Base-by-base conservation (phyloP, 257 asterid species). In the Fraxinus cuspidata region DNA sequence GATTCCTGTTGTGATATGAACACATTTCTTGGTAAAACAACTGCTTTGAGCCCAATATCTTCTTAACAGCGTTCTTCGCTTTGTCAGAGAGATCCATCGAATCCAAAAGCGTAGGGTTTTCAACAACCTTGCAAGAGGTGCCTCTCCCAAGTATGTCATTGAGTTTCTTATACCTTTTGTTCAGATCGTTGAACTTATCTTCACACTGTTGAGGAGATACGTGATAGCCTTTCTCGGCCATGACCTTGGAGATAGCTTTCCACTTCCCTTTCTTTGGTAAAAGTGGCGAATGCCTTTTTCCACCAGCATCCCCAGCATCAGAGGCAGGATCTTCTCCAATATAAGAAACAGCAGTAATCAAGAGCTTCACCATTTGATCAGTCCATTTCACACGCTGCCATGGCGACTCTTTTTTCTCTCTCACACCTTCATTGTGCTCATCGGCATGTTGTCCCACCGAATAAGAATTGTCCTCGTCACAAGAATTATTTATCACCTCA, bases 301-400 rank as follows among this genome's bases (percentile, higher is more conserved):
- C 51, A 74, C 42, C 70, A 40, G 73, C 19, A 15, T 71, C 74
- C 18, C 28, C 34, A n/a, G 68, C 69, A 3, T 80, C 82, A 32
- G 73, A 40, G 35, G 72, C 64, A 19, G 78, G 64, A 44, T 74
- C 82, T 70, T 83, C 85, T 31, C 84, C 81, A 56, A 35, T 23
- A 35, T 77, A 80, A 69, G 84, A 80, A 77, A 73, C 78, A 27
- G 77, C 73, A 25, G 80, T 80, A 11, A 83, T 77, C 58, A 80
- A 82, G 49, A 78, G 80, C 75, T 66, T 81, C 82, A 81, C 85
- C 79, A 77, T 81, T 72, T 28, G 74, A 35, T 81, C 82, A 9
- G 79, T 73, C 85, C 85, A 81, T 58, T 77, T 77, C 56, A 81
- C 85, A 23, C 79, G 85, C 38, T 73, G 82, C 85, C 81, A 75